Base-by-base conservation (phyloP, 495 filamentous ascomycete genomes). In the Xeromyces bisporus region DNA sequence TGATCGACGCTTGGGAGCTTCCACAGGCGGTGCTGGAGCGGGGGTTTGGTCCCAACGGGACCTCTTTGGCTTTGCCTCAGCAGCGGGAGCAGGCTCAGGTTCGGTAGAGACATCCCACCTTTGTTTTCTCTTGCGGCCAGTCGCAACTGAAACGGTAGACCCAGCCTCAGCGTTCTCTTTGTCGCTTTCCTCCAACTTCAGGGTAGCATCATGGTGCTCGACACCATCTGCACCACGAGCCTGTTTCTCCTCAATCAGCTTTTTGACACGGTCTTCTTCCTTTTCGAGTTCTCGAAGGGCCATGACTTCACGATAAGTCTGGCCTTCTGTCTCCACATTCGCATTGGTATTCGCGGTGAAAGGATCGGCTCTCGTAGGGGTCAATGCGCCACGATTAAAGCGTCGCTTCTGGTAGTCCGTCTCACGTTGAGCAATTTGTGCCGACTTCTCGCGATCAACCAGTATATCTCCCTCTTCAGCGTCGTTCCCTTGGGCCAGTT, bases 331-430 rank as follows among this genome's bases (percentile, higher is more conserved):
- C 23, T 75, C 59, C 11, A 65, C 69, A 31, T 73, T 76, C 17
- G 69, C 73, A 42, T 83, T 68, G 29, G 69, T 51, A 48, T 83
- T 80, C 38, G 72, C 71, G 18, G 80, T 80, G 44, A 92, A 93
- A 17, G 85, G 76, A 54, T 93, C 86, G 33, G 79, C 85, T 50
- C 84, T 71, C 6, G 81, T 87, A 6, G 87, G 87, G 10, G 82
- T 86, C 36, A 94, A 62, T 23, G 56, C 47, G 31, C 74, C 78
- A 28, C 89, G 82, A 44, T 89, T 71, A 47, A 87, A 84, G 30
- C 83, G 73, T 33, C 86, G 82, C 59, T 93, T 93, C 56, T 99
- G 91, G 48, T 99, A 99, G 47, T 94, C 87, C 34, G 86, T 91
- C 62, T 96, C 85, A 37, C 91, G 74, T 42, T 86, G 82, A 12